phyloP scores from a whole-genome alignment of 139 green algal genomes.

The Chlorella sp. region DNA sequence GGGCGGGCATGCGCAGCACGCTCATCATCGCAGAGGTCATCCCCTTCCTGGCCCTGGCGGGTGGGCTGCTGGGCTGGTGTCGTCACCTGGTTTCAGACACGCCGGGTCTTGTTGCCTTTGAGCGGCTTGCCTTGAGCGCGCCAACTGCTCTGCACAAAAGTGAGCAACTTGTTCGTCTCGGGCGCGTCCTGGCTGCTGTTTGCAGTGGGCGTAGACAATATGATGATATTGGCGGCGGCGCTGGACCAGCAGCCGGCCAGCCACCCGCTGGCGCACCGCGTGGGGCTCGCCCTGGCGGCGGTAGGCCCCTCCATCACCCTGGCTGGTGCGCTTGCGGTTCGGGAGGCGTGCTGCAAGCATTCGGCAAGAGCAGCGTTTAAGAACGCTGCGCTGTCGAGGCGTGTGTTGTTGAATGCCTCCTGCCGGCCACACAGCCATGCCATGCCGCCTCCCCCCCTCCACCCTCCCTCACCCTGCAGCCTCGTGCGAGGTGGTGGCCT shows the following conservation, averaged over 20 bases:
- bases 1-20: conserved; percentile 60
- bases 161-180: no score
- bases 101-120: no score
- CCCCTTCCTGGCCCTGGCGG: conserved; percentile 77
- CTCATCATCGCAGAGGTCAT: conserved; percentile 93
- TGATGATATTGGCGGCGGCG: conserved; percentile 91
- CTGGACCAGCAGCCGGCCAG: conserved; percentile 61
- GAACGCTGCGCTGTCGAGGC: no score
- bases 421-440: neutral
- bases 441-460: neutral
- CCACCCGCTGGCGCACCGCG: conserved; percentile 61
- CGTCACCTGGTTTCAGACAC: no score
- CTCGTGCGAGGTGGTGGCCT: conserved; percentile 76
- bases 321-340: conserved; percentile 64
- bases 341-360: neutral
- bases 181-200: neutral
- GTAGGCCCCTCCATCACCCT: conserved; percentile 89
- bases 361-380: neutral
- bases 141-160: no score
- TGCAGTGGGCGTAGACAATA: conserved; percentile 95
- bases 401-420: neutral
- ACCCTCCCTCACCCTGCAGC: neutral
- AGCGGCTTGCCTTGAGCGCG: no score
- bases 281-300: conserved; percentile 71
- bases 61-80: neutral